Evolutionary conservation across 2,329 filamentous ascomycete species (phyloP), one percentile per base, ranked within the genome.

Genomic region (Ustilaginoidea virens): DNA sequence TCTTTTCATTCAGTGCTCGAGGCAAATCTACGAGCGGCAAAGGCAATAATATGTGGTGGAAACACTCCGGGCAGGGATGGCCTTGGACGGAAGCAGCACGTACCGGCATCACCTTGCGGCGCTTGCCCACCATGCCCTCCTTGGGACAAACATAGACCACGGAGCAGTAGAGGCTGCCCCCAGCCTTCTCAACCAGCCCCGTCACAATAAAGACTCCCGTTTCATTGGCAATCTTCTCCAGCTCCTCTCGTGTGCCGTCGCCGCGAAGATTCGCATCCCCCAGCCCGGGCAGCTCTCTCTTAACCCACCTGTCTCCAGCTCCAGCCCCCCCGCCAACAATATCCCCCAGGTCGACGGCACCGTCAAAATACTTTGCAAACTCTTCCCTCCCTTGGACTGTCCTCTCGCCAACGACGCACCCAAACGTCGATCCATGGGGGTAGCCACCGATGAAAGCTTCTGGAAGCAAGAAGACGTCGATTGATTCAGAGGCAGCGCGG

Each of bases 381-480:
- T 92, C 82, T 16, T 92, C 82, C 12, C 85, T 69, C 4, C 85
- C 86, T 27, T 63, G 58, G 3, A 66, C 58, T 0, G 67, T 64
- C 21, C 86, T 74, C 11, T 65, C 61, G 4, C 86, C 86, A 5
- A 93, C 63, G 2, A 69, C 64, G 26, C 73, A 74, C 4, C 85
- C 85, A 44, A 93, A 93, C 28, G 61, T 60, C 36, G 75, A 76
- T 12, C 78, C 83, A 8, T 86, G 77, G 12, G 87, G 87, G 48
- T 94, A 94, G 2, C 86, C 87, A 26, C 87, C 87, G 2, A 94
- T 66, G 47, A 83, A 93, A 14, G 86, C 86, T 58, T 96, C 86
- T 0, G 87, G 87, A 36, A 94, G 86, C 29, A 94, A 71, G 17
- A 94, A 63, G 28, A 94, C 63, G 48, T 90, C 63, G 22, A 69